These are phyloP conservation scores for Populus euphratica DNA, from an alignment of 345 rosid species.

Conservation along the genomic window DNA sequence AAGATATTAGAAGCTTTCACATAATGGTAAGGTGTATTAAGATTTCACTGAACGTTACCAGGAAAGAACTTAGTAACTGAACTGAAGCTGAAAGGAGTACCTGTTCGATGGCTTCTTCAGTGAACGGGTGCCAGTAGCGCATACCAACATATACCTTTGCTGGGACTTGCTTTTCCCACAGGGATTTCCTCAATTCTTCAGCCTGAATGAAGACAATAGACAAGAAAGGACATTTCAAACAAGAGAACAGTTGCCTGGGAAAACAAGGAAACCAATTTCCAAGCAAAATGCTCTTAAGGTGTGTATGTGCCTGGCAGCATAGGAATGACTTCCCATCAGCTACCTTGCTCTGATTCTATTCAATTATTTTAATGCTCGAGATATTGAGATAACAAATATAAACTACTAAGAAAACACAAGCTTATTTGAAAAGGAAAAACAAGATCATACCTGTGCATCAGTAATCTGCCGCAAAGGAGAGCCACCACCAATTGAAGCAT, in stretches of 20 bases:
- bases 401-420: background rate
- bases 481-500: slow-evolving; percentile 96
- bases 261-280: background rate
- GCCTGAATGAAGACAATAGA: slow-evolving; percentile 46
- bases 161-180: slow-evolving; percentile 76
- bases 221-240: slow-evolving; percentile 8
- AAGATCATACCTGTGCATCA: slow-evolving; percentile 68
- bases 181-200: slow-evolving; percentile 80
- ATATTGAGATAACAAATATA: background rate
- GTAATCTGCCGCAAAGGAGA: slow-evolving; percentile 91
- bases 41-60: background rate
- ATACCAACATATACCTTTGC: slow-evolving; percentile 96
- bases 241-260: background rate
- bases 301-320: background rate
- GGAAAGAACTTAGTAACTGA: background rate
- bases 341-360: background rate
- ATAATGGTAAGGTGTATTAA: background rate
- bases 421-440: background rate
- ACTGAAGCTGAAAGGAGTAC: slow-evolving; percentile 31
- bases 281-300: background rate
- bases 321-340: background rate
- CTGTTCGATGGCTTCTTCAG: slow-evolving; percentile 98
- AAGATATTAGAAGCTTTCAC: background rate
- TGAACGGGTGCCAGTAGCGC: slow-evolving; percentile 99
- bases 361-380: background rate